These are phyloP conservation scores for Penicillium roqueforti DNA, from an alignment of 495 filamentous ascomycete species.

Conservation along the genomic window DNA sequence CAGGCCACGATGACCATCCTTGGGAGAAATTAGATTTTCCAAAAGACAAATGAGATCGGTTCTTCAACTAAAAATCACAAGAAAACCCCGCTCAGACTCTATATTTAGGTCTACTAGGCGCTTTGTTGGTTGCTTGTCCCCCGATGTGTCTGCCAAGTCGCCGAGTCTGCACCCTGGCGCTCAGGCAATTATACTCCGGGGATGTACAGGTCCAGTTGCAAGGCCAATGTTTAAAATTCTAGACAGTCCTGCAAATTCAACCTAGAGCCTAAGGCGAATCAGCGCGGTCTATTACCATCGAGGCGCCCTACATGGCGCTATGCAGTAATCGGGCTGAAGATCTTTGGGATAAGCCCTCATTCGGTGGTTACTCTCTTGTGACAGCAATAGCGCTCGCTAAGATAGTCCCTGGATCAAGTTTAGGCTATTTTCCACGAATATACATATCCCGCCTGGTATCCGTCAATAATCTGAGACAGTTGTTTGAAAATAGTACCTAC, in stretches of 20 bases:
- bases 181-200: constrained; percentile 7
- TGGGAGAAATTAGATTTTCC: background rate
- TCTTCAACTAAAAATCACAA: background rate
- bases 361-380: constrained; percentile 7
- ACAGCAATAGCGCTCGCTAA: constrained; percentile 14
- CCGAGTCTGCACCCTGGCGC: constrained; percentile 27
- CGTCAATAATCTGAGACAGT: constrained; percentile 9
- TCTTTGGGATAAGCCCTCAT: constrained; percentile 13
- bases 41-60: constrained; percentile 7
- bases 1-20: background rate
- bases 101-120: constrained; percentile 9
- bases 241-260: constrained; percentile 7
- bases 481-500: constrained; percentile 6
- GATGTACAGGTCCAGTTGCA: constrained; percentile 5
- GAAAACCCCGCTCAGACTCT: background rate
- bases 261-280: background rate
- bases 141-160: constrained; percentile 21
- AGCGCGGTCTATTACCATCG: background rate
- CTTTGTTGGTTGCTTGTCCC: constrained; percentile 2
- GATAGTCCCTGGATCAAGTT: background rate
- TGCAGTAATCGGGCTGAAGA: background rate
- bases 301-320: constrained; percentile 1
- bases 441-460: constrained; percentile 20
- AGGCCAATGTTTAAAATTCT: background rate
- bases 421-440: background rate